These are phyloP conservation scores for Eucalyptus tenuipes DNA, from an alignment of 345 rosid genomes.

Conservation along the genomic window DNA sequence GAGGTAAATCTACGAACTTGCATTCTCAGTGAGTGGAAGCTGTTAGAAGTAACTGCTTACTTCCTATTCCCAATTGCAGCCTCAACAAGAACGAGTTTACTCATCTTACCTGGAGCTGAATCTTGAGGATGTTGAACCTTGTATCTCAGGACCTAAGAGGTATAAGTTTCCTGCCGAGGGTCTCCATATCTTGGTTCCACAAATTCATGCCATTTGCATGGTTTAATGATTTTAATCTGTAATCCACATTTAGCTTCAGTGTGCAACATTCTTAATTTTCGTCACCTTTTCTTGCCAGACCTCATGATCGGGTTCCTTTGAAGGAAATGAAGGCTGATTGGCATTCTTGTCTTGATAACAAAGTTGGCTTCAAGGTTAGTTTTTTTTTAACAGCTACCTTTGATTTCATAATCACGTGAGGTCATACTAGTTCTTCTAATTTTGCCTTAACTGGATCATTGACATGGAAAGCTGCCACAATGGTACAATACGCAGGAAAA, in stretches of 20 bases:
- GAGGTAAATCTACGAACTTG: constrained; percentile 38
- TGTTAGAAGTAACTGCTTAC: neutral
- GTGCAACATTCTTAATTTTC: neutral
- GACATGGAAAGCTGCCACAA: neutral
- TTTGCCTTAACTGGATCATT: neutral
- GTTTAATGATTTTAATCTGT: neutral
- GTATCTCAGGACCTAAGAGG: constrained; percentile 98
- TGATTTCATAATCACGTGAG: neutral
- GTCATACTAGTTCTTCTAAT: neutral
- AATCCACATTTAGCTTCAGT: neutral
- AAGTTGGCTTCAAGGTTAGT: constrained; percentile 90
- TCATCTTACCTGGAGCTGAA: constrained; percentile 77
- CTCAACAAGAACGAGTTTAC: constrained; percentile 69
- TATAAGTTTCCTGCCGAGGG: neutral
- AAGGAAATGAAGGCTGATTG: constrained; percentile 98
- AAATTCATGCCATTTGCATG: neutral
- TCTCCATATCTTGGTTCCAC: neutral
- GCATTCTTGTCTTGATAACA: constrained; percentile 85
- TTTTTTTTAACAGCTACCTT: neutral
- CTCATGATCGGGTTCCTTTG: constrained; percentile 91
- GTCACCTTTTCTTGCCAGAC: constrained; percentile 30
- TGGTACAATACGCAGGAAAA: neutral
- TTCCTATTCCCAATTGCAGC: constrained; percentile 29
- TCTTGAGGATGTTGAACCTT: constrained; percentile 80
- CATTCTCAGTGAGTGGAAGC: neutral